Base-by-base conservation (phyloP, 306 rosid genomes). In the Vigna trinervia region DNA sequence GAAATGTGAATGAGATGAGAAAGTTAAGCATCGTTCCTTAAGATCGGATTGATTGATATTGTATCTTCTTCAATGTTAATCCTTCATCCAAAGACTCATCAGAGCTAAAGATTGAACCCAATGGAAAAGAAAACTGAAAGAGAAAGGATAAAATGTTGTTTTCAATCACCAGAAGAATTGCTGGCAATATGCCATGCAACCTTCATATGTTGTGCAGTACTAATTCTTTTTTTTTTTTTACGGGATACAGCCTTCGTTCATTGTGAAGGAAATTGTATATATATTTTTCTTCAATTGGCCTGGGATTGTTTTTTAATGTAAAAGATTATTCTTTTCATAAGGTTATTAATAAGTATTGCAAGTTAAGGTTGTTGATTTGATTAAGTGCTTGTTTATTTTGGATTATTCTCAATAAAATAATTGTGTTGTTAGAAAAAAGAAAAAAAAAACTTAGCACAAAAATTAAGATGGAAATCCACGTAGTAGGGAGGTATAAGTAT, bases 221-320 rank as follows among this genome's bases (percentile, higher is more conserved):
- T 73, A 3, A 19, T 74, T 62, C 47, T 56, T 43, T 43, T 10
- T 9, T 43, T 10, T 8, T 53, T 52, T 17, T 20, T 54, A 22
- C 3, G 14, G 32, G 15, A 22, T 75, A 38, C 20, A 80, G 62
- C 39, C 47, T 75, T 64, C 67, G 41, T 82, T 68, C 8, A 26
- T 74, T 82, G 76, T 23, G 62, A 41, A 74, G 76, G 72, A 78
- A 80, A 50, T 57, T 80, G 83, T 84, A 77, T 53, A 73, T 77
- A 77, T 53, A 80, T 71, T 52, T 13, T 79, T 84, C 81, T 75
- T 71, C 8, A n/a, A 41, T 58, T 60, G 81, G 30, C 45, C 38
- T 75, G 36, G 58, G 71, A 45, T 69, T 23, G 22, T 72, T 50
- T 34, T 72, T 39, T 23, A 20, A n/a, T 68, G 57, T 56, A 41